Conservation (phyloP, 164 flowering plant genomes). For the Nymphaea thermarum region DNA sequence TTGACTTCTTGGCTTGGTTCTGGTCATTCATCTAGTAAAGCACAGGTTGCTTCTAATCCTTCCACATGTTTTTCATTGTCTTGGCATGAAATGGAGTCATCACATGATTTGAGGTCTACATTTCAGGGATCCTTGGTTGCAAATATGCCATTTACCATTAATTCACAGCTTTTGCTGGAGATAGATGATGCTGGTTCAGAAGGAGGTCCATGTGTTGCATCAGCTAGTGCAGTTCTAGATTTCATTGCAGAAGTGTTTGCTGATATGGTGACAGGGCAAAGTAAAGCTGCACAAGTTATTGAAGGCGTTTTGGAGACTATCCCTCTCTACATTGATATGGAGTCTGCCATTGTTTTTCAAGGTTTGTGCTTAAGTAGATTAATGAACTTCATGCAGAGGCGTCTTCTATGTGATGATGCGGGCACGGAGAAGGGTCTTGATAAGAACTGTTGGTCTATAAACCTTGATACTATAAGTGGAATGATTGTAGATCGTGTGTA, state of each 20-base stretch:
- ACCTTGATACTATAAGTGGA: slow-evolving; percentile 81
- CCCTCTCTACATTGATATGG: slow-evolving; percentile 70
- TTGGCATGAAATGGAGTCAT: slow-evolving; percentile 42
- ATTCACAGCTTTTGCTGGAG: slow-evolving; percentile 58
- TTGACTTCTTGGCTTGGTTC: slow-evolving; percentile 77
- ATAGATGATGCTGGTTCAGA: slow-evolving; percentile 88
- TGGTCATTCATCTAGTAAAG: slow-evolving; percentile 31
- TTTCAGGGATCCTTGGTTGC: slow-evolving; percentile 40
- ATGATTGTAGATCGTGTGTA: slow-evolving; percentile 94
- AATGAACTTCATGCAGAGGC: slow-evolving; percentile 90
- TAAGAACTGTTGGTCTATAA: slow-evolving; percentile 80
- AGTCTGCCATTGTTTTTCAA: slow-evolving; percentile 75
- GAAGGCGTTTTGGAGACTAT: slow-evolving; percentile 75
- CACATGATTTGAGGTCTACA: slow-evolving; percentile 43
- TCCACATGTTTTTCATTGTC: slow-evolving; percentile 55
- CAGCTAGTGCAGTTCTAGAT: slow-evolving; percentile 89
- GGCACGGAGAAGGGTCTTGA: slow-evolving; percentile 86
- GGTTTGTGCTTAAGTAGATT: slow-evolving; percentile 88
- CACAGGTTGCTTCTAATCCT: slow-evolving; percentile 34
- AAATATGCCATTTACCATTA: slow-evolving; percentile 40
- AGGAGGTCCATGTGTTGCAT: slow-evolving; percentile 96
- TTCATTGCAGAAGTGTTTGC: slow-evolving; percentile 91
- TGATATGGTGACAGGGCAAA: slow-evolving; percentile 75
- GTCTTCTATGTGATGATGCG: slow-evolving; percentile 94
- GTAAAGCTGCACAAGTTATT: slow-evolving; percentile 54